Conservation (phyloP, 2,329 filamentous ascomycete genomes). For the Hirsutella thompsonii region DNA sequence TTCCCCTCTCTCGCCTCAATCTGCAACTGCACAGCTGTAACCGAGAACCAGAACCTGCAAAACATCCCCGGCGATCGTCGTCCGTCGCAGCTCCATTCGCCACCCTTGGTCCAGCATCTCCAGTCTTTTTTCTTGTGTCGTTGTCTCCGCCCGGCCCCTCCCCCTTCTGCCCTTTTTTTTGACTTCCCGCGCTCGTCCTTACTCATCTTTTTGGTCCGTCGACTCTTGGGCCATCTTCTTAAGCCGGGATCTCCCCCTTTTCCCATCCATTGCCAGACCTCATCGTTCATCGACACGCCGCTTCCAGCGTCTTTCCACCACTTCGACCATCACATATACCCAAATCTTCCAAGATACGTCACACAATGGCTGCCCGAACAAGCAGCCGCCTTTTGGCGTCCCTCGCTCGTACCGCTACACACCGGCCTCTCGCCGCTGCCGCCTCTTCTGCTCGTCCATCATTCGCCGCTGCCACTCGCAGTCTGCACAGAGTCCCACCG, state of each 20-base stretch:
- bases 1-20: too few species aligned
- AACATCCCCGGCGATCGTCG: too few species aligned
- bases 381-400: constrained; percentile 10
- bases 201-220: not conserved
- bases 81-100: too few species aligned
- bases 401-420: constrained; percentile 14
- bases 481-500: constrained; percentile 18
- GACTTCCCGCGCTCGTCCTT: too few species aligned
- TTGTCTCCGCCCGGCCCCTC: too few species aligned
- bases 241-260: not conserved
- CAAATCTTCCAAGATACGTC: not conserved
- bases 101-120: too few species aligned
- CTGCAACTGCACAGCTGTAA: too few species aligned
- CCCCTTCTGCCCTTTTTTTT: too few species aligned
- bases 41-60: too few species aligned
- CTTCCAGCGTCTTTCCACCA: not conserved
- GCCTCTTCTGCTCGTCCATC: constrained; percentile 10
- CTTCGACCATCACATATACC: not conserved
- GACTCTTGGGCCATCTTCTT: not conserved
- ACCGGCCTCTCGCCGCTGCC: constrained; percentile 10
- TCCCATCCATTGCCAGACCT: too few species aligned
- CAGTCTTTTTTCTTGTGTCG: too few species aligned
- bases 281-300: too few species aligned
- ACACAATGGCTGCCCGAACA: constrained; percentile 8
- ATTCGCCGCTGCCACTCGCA: constrained; percentile 12